Base-by-base conservation (phyloP, 306 rosid genomes). In the Vachellia collinsii region DNA sequence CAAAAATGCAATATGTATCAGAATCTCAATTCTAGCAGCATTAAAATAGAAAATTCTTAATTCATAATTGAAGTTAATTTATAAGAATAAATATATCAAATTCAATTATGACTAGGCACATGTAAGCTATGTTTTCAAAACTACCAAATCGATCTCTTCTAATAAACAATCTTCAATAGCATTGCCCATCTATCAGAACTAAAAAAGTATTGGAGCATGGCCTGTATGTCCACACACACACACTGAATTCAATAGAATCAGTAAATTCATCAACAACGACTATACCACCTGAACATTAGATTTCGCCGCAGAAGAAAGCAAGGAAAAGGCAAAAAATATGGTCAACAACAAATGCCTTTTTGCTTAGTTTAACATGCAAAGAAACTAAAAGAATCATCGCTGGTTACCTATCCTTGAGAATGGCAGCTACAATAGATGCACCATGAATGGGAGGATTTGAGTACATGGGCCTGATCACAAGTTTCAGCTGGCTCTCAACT, bases 391-490 rank as follows among this genome's bases (percentile, higher is more conserved):
- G 46, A 77, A 63, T 41, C 66, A 70, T 4, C 70, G 70, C 23
- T 74, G 25, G 20, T 72, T 89, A 96, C 99, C 94, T 74, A 83
- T 96, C 99, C 89, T 87, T 93, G 73, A 96, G 97, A 85, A 96
- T 83, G 69, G 97, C 81, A 16, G 98, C 97, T 39, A 96, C 99
- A 87, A 96, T 96, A 37, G 99, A 89, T 81, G 98, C 99, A 74
- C 99, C 99, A 37, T 96, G 99, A 89, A 96, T 90, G 82, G 99
- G 98, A 79, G 98, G 99, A 81, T 63, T 96, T 43, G 99, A 96
- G 85, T 90, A 96, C 99, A 96, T 96, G 64, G 99, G 99, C 83
- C 99, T 89, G 79, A 96, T 88, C 85, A 96, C 99, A 68, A 96
- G 98, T 83, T 96, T 96, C 85, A 96, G 77, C 83, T 96, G 99